These are phyloP conservation scores for Manihot esculenta DNA, from an alignment of 441 rosid genomes.

Conservation along the genomic window DNA sequence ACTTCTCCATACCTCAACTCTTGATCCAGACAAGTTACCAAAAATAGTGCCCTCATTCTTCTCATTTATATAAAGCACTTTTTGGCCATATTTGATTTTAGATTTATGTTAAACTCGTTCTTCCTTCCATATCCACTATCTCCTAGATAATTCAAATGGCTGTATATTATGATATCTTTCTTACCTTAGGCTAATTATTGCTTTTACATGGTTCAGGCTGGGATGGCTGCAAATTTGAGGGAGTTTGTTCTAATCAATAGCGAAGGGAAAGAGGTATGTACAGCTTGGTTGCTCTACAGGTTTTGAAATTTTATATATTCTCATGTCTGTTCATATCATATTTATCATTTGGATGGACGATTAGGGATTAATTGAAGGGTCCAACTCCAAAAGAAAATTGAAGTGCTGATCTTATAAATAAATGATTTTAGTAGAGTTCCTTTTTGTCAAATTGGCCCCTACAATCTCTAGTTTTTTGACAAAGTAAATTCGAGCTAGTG, in stretches of 20 bases:
- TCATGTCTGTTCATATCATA: not conserved
- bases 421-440: too few relatives aligned
- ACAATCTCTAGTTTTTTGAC: too few relatives aligned
- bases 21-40: too few relatives aligned
- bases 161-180: not conserved
- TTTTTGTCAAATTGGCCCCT: too few relatives aligned
- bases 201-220: constrained; percentile 49
- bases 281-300: not conserved
- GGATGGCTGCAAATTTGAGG: constrained; percentile 89
- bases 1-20: not conserved
- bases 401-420: too few relatives aligned
- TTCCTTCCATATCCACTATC: not conserved
- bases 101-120: not conserved
- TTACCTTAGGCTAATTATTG: constrained; percentile 22
- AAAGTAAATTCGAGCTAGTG: too few relatives aligned
- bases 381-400: too few relatives aligned
- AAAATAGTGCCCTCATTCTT: not conserved
- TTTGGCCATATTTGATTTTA: not conserved
- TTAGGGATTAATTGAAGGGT: not conserved
- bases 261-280: constrained; percentile 81
- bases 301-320: not conserved
- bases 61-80: not conserved
- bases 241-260: constrained; percentile 62
- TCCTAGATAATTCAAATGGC: not conserved
- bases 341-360: not conserved